Evolutionary conservation across 257 asterid genomes (phyloP).

Genomic region (Solanum bulbocastanum): DNA sequence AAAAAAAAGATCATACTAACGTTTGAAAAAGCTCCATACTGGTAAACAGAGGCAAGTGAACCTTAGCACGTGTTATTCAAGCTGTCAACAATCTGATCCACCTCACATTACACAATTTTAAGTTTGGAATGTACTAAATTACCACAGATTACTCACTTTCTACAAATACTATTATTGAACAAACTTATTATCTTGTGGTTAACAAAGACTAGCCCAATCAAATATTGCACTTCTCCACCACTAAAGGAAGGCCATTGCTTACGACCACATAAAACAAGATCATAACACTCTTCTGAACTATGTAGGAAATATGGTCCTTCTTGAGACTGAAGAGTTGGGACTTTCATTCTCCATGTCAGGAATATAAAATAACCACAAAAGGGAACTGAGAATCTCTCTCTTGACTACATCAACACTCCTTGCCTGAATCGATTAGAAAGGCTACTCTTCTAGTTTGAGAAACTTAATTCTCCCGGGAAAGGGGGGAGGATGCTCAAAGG

Average conservation of each 20-base stretch:
- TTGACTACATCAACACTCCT: not conserved
- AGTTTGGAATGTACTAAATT: not conserved
- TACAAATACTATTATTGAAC: not conserved
- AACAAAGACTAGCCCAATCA: not conserved
- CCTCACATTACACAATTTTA: not conserved
- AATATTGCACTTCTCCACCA: not conserved
- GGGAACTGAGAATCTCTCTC: not conserved
- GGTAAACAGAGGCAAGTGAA: not conserved
- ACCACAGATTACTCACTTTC: not conserved
- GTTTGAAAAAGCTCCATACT: not conserved
- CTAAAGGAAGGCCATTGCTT: not conserved
- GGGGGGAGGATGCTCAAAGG: not conserved
- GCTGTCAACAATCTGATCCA: not conserved
- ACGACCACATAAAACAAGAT: not conserved
- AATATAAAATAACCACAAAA: not conserved
- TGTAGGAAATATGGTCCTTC: not conserved
- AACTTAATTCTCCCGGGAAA: not conserved
- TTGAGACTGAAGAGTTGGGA: not conserved
- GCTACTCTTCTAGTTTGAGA: not conserved
- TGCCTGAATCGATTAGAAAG: not conserved
- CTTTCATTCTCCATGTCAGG: not conserved
- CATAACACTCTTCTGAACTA: not conserved
- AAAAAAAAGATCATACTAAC: not conserved
- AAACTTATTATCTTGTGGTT: not conserved
- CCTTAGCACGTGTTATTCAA: not conserved